Conservation (phyloP, 176 grass and related monocot species). For the Bromus sterilis region DNA sequence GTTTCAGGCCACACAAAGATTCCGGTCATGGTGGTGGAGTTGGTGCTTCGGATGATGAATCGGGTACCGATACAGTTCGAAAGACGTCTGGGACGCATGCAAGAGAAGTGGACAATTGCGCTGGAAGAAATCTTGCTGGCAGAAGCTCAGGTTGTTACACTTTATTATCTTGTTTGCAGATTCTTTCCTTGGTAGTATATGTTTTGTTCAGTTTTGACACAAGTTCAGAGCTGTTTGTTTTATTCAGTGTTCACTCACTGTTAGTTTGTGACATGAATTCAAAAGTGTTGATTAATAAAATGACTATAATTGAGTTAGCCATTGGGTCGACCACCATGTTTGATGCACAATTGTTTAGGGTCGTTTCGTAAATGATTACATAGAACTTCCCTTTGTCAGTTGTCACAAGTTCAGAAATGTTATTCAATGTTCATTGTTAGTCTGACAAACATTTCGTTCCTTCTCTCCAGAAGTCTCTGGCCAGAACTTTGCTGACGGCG, state of each 20-base stretch:
- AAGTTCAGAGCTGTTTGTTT: not conserved
- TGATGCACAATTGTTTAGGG: not conserved
- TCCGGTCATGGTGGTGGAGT: not conserved
- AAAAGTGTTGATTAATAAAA: not conserved
- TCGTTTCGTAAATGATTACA: no score
- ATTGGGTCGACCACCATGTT: not conserved
- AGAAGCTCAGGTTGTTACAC: constrained; percentile 36
- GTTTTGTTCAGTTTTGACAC: not conserved
- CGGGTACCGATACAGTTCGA: constrained; percentile 14
- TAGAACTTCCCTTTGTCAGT: not conserved
- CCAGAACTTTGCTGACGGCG: constrained; percentile 66
- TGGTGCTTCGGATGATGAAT: constrained; percentile 12
- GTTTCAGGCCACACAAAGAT: constrained; percentile 25
- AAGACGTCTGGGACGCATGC: not conserved
- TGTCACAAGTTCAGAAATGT: no score
- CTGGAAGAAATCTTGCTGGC: constrained; percentile 7
- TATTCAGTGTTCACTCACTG: not conserved
- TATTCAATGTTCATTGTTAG: no score
- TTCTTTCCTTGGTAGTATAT: not conserved
- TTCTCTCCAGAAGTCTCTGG: constrained; percentile 60
- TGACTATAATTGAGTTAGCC: no score
- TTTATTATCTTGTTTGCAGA: not conserved
- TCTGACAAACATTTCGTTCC: not conserved
- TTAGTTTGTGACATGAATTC: not conserved
- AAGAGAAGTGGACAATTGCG: constrained; percentile 18